These are phyloP conservation scores for Cutaneotrichosporon sp. DNA, from an alignment of 1,284 basidiomycete genomes.

Conservation along the genomic window DNA sequence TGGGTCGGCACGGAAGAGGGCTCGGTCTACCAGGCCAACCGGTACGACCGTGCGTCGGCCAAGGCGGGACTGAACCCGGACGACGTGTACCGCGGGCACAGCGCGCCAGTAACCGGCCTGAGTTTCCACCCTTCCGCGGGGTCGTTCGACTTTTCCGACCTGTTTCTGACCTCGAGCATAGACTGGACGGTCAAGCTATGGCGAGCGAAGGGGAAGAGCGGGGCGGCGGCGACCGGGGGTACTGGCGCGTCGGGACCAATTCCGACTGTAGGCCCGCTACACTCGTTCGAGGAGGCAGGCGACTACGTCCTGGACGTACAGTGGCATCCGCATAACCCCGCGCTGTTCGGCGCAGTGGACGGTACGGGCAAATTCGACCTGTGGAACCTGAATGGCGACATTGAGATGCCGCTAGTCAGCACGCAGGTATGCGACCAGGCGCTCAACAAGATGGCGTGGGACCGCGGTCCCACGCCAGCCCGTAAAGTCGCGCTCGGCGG, in stretches of 20 bases:
- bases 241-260: slow-evolving; percentile 15
- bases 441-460: slow-evolving; percentile 94
- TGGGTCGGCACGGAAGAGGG: slow-evolving; percentile 98
- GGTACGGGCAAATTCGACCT: slow-evolving; percentile 91
- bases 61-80: slow-evolving; percentile 90
- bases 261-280: slow-evolving; percentile 60
- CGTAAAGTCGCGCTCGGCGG: slow-evolving; percentile 80
- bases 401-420: slow-evolving; percentile 57
- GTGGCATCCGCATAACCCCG: slow-evolving; percentile 95
- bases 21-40: slow-evolving; percentile 87
- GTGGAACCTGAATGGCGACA: slow-evolving; percentile 92
- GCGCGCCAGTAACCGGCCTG: slow-evolving; percentile 86
- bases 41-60: slow-evolving; percentile 90
- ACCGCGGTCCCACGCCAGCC: slow-evolving; percentile 61
- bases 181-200: slow-evolving; percentile 97
- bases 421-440: slow-evolving; percentile 59
- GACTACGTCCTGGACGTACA: slow-evolving; percentile 99
- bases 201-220: slow-evolving; percentile 58
- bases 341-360: slow-evolving; percentile 87
- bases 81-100: slow-evolving; percentile 86
- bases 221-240: slow-evolving; percentile 45
- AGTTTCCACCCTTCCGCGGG: slow-evolving; percentile 90
- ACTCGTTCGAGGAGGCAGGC: slow-evolving; percentile 91
- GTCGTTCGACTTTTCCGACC: slow-evolving; percentile 86
- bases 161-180: slow-evolving; percentile 84